Base-by-base conservation (phyloP, 208 protist genomes). In the Trypanosoma cruzi region DNA sequence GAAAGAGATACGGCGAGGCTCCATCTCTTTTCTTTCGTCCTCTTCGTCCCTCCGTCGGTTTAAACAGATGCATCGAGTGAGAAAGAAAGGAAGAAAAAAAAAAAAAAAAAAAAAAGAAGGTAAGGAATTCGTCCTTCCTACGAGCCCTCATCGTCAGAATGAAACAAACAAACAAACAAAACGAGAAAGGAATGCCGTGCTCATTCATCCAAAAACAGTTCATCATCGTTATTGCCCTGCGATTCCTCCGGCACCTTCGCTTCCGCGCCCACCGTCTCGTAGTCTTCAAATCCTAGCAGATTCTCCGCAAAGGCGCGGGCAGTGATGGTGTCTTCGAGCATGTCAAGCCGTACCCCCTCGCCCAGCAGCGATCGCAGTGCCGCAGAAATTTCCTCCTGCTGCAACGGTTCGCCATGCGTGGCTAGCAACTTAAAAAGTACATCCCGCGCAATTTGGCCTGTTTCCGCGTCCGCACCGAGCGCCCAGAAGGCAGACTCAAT, bases 211-310 rank as follows among this genome's bases (percentile, higher is more conserved):
- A 52, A 1, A 2, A 59, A 3, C 34, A 8, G 52, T 42, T 44
- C 44, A 44, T 77, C 68, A 3, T 55, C 74, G 53, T 34, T 57
- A 20, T 29, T 34, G 13, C 13, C 29, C 16, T 68, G 58, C 36
- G 53, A 66, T 28, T 67, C 66, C 20, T 84, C 67, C 24, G 64
- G 61, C 22, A 14, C 64, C 1, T 65, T 63, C 16, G 0, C 68
- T 40, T 18, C 69, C 36, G 16, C 44, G 5, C 11, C 66, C 22
- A 29, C 16, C 0, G 49, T 78, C 36, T 95, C 88, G 78, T 95
- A 96, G 73, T 95, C 93, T 68, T 95, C 91, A 64, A 97, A 97
- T 48, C 93, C 93, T 6, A 97, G 81, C 10, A 97, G 75, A 60
- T 93, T 94, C 75, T 97, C 88, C 1, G 93, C 82, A 52, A 97